Evolutionary conservation across 2,329 filamentous ascomycete genomes (phyloP).

Genomic region (Fusarium veterinarium): DNA sequence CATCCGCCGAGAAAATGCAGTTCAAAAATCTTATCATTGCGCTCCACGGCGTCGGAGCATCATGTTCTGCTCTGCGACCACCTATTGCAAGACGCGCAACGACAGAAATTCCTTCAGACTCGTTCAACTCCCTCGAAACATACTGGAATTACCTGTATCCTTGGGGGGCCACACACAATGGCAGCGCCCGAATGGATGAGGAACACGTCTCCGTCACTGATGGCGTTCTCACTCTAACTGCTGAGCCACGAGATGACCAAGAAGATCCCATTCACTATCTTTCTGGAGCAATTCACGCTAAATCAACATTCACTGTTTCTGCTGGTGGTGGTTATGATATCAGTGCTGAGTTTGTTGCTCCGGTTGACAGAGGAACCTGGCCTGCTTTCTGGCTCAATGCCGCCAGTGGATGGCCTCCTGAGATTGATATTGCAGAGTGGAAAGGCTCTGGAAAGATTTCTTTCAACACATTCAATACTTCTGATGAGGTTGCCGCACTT

Average conservation of each 20-base stretch:
- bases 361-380: constrained; percentile 22
- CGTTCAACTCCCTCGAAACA: constrained; percentile 21
- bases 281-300: constrained; percentile 31
- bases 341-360: constrained; percentile 30
- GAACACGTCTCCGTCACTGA: constrained; percentile 27
- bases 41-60: constrained; percentile 3
- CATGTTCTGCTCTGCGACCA: constrained; percentile 6
- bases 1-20: not conserved
- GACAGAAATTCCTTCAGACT: constrained; percentile 28
- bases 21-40: not conserved
- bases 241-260: constrained; percentile 24
- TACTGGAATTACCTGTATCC: constrained; percentile 38
- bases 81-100: constrained; percentile 19
- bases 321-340: constrained; percentile 28
- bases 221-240: constrained; percentile 28
- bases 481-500: constrained; percentile 17
- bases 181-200: constrained; percentile 28
- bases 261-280: constrained; percentile 32
- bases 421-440: constrained; percentile 37
- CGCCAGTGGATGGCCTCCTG: constrained; percentile 27
- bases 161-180: constrained; percentile 32
- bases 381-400: constrained; percentile 39
- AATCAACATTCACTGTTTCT: constrained; percentile 27
- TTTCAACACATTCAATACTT: constrained; percentile 37
- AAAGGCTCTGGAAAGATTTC: constrained; percentile 35